Conservation (phyloP, 148 eudicot genomes). For the Camellia sinensis region DNA sequence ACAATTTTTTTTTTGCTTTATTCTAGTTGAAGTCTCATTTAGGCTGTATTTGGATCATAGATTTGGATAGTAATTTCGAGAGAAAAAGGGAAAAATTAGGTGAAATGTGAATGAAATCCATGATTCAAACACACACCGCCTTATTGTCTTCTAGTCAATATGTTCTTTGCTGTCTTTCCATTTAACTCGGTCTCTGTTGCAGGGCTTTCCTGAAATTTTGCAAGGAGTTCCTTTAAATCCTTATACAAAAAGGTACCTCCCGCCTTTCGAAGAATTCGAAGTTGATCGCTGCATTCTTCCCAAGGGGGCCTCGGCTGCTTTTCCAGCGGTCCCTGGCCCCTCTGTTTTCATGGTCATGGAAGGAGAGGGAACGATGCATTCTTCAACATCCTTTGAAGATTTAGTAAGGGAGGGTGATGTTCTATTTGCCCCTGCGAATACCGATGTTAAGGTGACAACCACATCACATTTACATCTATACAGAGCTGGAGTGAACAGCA, state of each 20-base stretch:
- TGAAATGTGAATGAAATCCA: too few relatives aligned
- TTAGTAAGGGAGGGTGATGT: conserved; percentile 61
- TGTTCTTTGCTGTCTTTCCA: not conserved
- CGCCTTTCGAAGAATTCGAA: conserved; percentile 93
- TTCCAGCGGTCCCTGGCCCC: conserved; percentile 65
- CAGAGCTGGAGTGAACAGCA: conserved; percentile 82
- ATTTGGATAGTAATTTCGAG: too few relatives aligned
- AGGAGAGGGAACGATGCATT: conserved; percentile 53
- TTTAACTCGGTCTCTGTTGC: conserved; percentile 18
- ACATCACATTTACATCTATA: conserved; percentile 48
- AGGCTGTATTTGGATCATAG: too few relatives aligned
- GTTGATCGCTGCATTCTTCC: conserved; percentile 68
- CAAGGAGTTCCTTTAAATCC: conserved; percentile 56
- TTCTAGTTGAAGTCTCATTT: not conserved
- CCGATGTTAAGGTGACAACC: conserved; percentile 38
- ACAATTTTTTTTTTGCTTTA: not conserved
- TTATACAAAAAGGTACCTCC: conserved; percentile 61
- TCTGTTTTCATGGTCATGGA: conserved; percentile 60
- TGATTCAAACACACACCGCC: too few relatives aligned
- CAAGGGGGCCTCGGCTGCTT: conserved; percentile 32
- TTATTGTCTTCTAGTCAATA: not conserved
- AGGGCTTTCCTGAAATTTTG: conserved; percentile 70
- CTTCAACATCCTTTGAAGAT: conserved; percentile 33
- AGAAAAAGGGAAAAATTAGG: too few relatives aligned
- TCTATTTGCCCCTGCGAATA: conserved; percentile 66